phyloP scores from a whole-genome alignment of 345 rosid genomes.

The sweet orange (Citrus sinensis) region DNA sequence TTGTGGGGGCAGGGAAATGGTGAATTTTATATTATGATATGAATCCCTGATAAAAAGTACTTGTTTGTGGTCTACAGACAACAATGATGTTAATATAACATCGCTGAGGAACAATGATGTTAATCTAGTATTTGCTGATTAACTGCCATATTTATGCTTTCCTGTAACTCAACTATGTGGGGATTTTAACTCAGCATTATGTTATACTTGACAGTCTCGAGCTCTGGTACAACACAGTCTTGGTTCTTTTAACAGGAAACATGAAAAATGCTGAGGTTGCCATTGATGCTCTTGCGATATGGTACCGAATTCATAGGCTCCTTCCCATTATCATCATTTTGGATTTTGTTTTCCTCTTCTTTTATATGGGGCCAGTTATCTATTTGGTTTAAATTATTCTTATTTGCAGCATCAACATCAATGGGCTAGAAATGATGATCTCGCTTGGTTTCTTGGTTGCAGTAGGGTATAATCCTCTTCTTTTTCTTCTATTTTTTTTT shows the following conservation, averaged over 20 bases:
- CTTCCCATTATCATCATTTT: background rate
- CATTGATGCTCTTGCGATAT: slow-evolving; percentile 77
- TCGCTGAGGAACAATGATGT: background rate
- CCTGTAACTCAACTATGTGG: background rate
- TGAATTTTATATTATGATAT: no score
- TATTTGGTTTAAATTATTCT: background rate
- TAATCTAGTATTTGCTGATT: background rate
- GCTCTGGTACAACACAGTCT: slow-evolving; percentile 79
- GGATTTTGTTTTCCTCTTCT: background rate
- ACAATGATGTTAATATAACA: background rate
- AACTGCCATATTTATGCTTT: background rate
- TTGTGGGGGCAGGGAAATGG: no score
- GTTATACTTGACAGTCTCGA: slow-evolving; percentile 49
- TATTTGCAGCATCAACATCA: slow-evolving; percentile 58
- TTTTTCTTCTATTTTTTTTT: no score
- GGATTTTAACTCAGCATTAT: background rate
- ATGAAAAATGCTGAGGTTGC: slow-evolving; percentile 64
- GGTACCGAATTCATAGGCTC: slow-evolving; percentile 33
- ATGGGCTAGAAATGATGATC: slow-evolving; percentile 81
- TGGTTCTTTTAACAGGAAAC: slow-evolving; percentile 67
- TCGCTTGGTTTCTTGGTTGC: slow-evolving; percentile 78
- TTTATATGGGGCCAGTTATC: background rate
- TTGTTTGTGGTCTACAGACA: background rate
- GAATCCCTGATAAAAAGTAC: background rate
- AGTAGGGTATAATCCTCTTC: slow-evolving; percentile 40